These are phyloP conservation scores for Jackrogersella minutella DNA, from an alignment of 495 filamentous ascomycete species.

Conservation along the genomic window DNA sequence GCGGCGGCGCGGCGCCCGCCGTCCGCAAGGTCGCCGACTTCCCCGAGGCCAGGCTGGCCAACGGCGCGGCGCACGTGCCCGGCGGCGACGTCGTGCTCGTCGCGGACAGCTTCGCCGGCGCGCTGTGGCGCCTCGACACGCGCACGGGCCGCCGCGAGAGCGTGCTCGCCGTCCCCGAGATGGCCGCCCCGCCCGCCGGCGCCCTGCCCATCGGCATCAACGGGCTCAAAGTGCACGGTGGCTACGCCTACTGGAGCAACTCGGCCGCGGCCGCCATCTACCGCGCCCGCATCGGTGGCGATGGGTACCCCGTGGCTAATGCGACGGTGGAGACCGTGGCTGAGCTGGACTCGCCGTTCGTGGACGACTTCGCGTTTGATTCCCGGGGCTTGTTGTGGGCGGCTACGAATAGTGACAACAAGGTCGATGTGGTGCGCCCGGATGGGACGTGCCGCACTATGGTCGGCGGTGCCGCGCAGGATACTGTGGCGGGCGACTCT, in stretches of 20 bases:
- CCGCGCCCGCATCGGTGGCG: conserved; percentile 36
- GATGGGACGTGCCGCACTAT: conserved; percentile 40
- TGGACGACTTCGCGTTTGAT: conserved; percentile 53
- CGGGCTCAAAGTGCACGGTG: conserved; percentile 45
- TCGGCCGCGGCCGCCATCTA: conserved; percentile 49
- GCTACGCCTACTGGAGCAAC: conserved; percentile 55
- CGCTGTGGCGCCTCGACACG: conserved; percentile 46
- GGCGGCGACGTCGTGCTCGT: conserved; percentile 32
- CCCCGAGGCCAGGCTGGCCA: conserved; percentile 50
- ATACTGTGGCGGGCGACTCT: conserved; percentile 39
- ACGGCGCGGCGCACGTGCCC: conserved; percentile 43
- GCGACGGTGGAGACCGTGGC: conserved; percentile 33
- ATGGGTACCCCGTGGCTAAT: conserved; percentile 38
- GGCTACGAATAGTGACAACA: conserved; percentile 37
- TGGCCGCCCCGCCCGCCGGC: conserved; percentile 7
- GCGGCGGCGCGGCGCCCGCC: not conserved
- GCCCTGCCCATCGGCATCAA: conserved; percentile 52
- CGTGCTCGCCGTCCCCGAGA: conserved; percentile 30
- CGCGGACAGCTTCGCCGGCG: conserved; percentile 50
- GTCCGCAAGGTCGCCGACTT: conserved; percentile 44
- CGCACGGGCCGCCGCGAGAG: conserved; percentile 33
- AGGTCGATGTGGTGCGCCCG: conserved; percentile 35
- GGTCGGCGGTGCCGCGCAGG: conserved; percentile 37
- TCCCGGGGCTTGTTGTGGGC: conserved; percentile 40
- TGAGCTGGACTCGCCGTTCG: conserved; percentile 13